Conservation (phyloP, 345 rosid species). For the Lumnitzera littorea region DNA sequence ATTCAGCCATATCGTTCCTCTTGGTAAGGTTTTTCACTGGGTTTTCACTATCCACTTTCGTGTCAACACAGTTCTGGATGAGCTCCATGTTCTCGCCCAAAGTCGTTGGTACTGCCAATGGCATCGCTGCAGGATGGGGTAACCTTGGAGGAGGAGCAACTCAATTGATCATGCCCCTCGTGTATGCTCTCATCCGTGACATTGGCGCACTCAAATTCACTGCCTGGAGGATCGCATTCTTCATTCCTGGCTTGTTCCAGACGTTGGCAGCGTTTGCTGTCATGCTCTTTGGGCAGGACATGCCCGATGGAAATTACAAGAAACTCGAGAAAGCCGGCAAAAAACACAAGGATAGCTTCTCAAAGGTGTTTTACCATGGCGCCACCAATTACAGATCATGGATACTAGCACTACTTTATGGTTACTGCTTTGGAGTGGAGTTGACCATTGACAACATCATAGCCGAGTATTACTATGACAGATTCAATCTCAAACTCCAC, state of each 20-base stretch:
- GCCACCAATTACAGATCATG: conserved; percentile 12
- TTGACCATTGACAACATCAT: conserved; percentile 18
- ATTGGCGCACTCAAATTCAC: conserved; percentile 15
- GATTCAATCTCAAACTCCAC: conserved; percentile 18
- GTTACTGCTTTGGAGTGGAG: conserved; percentile 15
- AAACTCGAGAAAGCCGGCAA: conserved; percentile 10
- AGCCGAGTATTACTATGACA: conserved; percentile 18
- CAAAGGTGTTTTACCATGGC: conserved; percentile 12
- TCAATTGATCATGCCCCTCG: conserved; percentile 19
- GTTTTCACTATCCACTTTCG: conserved; percentile 16
- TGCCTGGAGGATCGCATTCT: conserved; percentile 20
- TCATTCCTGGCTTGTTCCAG: conserved; percentile 15
- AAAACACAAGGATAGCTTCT: conserved; percentile 9
- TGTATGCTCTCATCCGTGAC: conserved; percentile 10
- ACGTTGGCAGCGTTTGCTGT: conserved; percentile 5
- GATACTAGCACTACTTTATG: conserved; percentile 14
- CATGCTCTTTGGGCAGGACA: conserved; percentile 15
- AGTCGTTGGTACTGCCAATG: conserved; percentile 14
- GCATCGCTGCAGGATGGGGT: conserved; percentile 20
- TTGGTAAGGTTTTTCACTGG: conserved; percentile 12
- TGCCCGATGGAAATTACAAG: conserved; percentile 15
- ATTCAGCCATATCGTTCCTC: conserved; percentile 8
- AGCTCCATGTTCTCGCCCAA: conserved; percentile 13
- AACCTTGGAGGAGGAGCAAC: conserved; percentile 20
- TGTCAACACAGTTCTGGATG: conserved; percentile 21